These are phyloP conservation scores for Dentipellis sp. DNA, from an alignment of 768 basidiomycete genomes.

Conservation along the genomic window DNA sequence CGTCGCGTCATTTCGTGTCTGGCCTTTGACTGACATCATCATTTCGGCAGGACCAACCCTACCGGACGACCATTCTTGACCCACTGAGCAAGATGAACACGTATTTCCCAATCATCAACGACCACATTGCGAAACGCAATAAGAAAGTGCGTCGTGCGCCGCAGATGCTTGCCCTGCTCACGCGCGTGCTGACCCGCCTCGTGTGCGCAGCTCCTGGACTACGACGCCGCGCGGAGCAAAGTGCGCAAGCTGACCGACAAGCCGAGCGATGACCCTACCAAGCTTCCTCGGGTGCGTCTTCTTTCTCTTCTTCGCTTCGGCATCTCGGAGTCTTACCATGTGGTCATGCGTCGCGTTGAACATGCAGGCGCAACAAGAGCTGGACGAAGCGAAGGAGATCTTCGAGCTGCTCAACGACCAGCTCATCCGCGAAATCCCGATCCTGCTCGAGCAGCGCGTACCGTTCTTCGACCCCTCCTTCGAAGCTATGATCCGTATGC, in stretches of 20 bases:
- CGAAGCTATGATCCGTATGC: constrained; percentile 98
- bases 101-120: constrained; percentile 90
- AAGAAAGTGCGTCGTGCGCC: constrained; percentile 66
- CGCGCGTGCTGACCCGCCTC: neutral
- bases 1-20: constrained; percentile 19
- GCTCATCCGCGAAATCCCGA: constrained; percentile 83
- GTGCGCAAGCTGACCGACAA: constrained; percentile 87
- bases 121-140: constrained; percentile 88
- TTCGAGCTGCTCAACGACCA: constrained; percentile 92
- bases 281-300: constrained; percentile 65
- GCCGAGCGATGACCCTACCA: constrained; percentile 87
- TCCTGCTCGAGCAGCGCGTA: constrained; percentile 88
- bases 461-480: constrained; percentile 99
- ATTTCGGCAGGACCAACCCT: constrained; percentile 72
- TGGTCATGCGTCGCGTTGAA: neutral
- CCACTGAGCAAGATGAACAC: constrained; percentile 95
- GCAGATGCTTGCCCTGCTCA: neutral
- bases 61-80: constrained; percentile 89
- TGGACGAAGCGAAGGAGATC: constrained; percentile 90
- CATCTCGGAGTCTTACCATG: neutral
- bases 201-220: constrained; percentile 73
- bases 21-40: neutral
- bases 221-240: constrained; percentile 86
- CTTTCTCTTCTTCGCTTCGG: neutral
- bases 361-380: constrained; percentile 82